Percentiles rank a stretch among this genome's conserved stretches.
These are phyloP conservation scores for Yamadazyma epiphylla DNA, from an alignment of 1,139 yeast genomes.

Conservation along the genomic window DNA sequence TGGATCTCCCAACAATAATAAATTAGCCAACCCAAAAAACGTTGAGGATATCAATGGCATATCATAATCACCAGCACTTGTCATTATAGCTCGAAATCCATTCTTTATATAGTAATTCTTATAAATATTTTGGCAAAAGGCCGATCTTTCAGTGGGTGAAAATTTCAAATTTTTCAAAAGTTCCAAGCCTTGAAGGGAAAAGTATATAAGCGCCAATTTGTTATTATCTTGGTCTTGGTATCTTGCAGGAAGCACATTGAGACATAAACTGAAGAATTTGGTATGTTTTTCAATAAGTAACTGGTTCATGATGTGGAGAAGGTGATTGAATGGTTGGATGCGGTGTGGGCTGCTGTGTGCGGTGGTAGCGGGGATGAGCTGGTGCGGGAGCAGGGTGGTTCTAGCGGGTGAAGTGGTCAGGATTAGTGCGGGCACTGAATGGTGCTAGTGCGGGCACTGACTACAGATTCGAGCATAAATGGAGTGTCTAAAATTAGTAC, in stretches of 20 bases:
- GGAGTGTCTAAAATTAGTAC: too few relatives aligned
- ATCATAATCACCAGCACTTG: constrained; percentile 35
- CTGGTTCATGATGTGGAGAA: constrained; percentile 2
- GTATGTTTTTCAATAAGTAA: constrained; percentile 35
- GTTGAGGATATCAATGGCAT: constrained; percentile 67
- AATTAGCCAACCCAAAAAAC: constrained; percentile 54
- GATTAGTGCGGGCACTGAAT: too few relatives aligned
- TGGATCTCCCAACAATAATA: constrained; percentile 46
- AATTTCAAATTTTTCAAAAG: constrained; percentile 41
- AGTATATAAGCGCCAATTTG: constrained; percentile 60
- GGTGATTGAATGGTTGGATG: too few relatives aligned
- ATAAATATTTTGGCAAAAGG: constrained; percentile 47
- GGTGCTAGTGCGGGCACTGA: too few relatives aligned
- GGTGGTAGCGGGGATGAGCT: too few relatives aligned
- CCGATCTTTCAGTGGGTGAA: constrained; percentile 18
- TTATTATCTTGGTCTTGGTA: constrained; percentile 62
- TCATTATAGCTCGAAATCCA: constrained; percentile 51
- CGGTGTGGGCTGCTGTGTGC: too few relatives aligned
- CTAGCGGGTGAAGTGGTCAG: too few relatives aligned
- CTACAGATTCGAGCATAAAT: too few relatives aligned
- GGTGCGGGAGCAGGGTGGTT: too few relatives aligned
- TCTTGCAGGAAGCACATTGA: constrained; percentile 47
- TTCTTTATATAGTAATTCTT: constrained; percentile 39
- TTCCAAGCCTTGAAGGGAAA: constrained; percentile 61
- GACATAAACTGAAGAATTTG: constrained; percentile 47